Percentiles rank a stretch among this genome's conserved stretches.
These are phyloP conservation scores for Candida mesenterica DNA, from an alignment of 1,139 yeast species.

Conservation along the genomic window DNA sequence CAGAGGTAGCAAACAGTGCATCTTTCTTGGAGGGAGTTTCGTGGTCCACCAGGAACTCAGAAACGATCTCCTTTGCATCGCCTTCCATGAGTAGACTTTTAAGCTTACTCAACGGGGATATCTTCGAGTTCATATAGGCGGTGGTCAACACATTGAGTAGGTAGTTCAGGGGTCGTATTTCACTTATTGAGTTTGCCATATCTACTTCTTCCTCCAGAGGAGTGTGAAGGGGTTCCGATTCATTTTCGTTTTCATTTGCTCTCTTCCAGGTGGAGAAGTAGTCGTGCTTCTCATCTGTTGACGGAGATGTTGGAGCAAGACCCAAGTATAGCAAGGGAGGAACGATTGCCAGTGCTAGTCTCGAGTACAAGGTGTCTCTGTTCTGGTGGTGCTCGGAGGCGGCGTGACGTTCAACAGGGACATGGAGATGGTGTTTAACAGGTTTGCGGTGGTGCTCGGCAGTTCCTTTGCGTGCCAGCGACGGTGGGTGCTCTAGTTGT, in stretches of 20 bases:
- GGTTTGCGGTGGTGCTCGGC: no score
- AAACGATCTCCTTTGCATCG: neutral
- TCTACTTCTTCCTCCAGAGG: slow-evolving; percentile 22
- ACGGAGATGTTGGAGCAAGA: slow-evolving; percentile 5
- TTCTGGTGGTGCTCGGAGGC: neutral
- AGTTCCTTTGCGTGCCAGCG: no score
- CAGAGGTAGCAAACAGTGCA: no score
- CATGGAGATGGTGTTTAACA: no score
- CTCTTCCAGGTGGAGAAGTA: slow-evolving; percentile 3
- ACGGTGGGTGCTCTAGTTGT: no score
- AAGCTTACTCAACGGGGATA: slow-evolving; percentile 6
- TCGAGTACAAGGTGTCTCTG: slow-evolving; percentile 6
- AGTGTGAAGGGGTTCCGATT: neutral
- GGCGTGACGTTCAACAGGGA: no score
- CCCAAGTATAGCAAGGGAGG: slow-evolving; percentile 9
- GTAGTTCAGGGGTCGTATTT: slow-evolving; percentile 18
- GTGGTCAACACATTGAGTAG: slow-evolving; percentile 18
- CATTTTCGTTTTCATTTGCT: slow-evolving; percentile 1
- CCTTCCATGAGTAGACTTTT: slow-evolving; percentile 3
- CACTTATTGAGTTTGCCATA: slow-evolving; percentile 21
- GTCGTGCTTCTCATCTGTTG: slow-evolving; percentile 7
- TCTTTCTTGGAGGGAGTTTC: no score
- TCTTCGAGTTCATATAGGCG: slow-evolving; percentile 19
- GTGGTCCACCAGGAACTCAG: no score
- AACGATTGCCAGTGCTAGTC: slow-evolving; percentile 10